Evolutionary conservation across 495 filamentous ascomycete genomes (phyloP).

Genomic region (Parachaetomium inaequale): DNA sequence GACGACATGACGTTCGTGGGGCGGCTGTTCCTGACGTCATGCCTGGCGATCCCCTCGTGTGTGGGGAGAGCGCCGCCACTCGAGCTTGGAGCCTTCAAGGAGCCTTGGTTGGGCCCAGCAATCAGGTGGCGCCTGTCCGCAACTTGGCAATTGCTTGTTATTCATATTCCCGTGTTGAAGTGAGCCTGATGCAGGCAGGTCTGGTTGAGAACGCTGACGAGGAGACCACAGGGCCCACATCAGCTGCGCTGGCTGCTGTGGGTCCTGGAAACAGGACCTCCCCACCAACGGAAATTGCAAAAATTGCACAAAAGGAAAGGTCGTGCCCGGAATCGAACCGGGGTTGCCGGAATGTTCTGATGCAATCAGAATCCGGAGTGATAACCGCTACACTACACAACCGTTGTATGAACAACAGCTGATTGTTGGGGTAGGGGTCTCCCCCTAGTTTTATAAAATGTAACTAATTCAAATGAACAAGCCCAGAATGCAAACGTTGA

Average conservation of each 20-base stretch:
- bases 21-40: slow-evolving; percentile 3
- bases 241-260: background rate
- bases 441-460: background rate
- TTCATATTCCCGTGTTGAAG: background rate
- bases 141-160: background rate
- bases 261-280: background rate
- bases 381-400: slow-evolving; percentile 27
- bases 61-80: background rate
- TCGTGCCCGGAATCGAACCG: slow-evolving; percentile 27
- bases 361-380: slow-evolving; percentile 25
- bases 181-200: background rate
- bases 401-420: slow-evolving; percentile 2
- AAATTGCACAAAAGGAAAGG: slow-evolving; percentile 15
- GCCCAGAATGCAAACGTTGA: too few species aligned
- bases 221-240: background rate
- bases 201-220: background rate
- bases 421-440: background rate
- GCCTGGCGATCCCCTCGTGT: background rate
- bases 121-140: background rate
- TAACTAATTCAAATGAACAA: too few species aligned
- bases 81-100: too few species aligned
- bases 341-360: slow-evolving; percentile 22
- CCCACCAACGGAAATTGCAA: background rate
- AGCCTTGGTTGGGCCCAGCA: background rate
- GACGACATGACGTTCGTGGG: slow-evolving; percentile 8